Conservation (phyloP, 306 rosid genomes). For the Fragaria vesca region DNA sequence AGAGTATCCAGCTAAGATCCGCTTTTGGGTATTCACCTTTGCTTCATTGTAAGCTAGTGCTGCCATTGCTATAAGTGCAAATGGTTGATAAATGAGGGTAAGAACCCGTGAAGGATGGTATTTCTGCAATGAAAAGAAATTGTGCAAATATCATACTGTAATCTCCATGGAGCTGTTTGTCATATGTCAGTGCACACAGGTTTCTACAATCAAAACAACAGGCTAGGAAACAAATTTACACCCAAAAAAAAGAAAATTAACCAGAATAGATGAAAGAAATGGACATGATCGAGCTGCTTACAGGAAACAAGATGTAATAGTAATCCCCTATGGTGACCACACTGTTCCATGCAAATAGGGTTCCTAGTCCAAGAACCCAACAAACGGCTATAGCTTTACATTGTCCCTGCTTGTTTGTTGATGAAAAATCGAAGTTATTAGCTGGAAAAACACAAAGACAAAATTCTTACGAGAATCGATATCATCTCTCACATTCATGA, state of each 20-base stretch:
- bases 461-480: not conserved
- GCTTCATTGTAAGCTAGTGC: slow-evolving; percentile 62
- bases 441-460: not conserved
- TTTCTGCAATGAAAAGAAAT: slow-evolving; percentile 31
- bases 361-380: slow-evolving; percentile 79
- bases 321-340: slow-evolving; percentile 35
- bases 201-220: too few species aligned
- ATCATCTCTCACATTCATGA: too few species aligned
- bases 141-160: not conserved
- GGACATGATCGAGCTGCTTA: not conserved
- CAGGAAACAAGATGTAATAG: not conserved
- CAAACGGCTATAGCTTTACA: slow-evolving; percentile 57
- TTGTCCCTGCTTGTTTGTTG: slow-evolving; percentile 51
- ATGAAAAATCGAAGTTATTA: not conserved
- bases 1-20: slow-evolving; percentile 60
- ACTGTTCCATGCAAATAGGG: slow-evolving; percentile 74
- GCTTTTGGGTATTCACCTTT: slow-evolving; percentile 54
- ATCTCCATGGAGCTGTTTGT: not conserved
- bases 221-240: too few species aligned
- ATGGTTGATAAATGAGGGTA: slow-evolving; percentile 74
- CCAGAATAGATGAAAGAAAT: not conserved
- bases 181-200: too few species aligned
- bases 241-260: too few species aligned
- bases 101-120: slow-evolving; percentile 91
- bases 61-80: slow-evolving; percentile 53